A percentile compares a stretch with the other conserved stretches of the same genome.
Evolutionary conservation across 1,284 basidiomycete species (phyloP).

Genomic region (Cryptococcus amylolentus): DNA sequence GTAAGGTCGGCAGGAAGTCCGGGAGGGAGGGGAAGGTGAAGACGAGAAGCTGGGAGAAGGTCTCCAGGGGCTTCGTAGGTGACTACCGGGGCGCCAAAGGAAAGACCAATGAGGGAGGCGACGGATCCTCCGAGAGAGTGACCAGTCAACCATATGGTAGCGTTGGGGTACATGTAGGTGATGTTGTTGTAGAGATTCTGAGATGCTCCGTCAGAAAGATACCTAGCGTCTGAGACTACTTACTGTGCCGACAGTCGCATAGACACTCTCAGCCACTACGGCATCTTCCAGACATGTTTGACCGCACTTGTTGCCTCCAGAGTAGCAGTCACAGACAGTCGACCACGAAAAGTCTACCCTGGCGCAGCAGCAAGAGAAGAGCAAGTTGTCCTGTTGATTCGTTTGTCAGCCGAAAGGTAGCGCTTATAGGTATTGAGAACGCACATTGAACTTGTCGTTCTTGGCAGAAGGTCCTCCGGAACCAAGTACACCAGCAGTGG

Average conservation of each 20-base stretch:
- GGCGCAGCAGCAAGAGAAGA: slow-evolving; percentile 98
- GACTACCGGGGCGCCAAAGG: slow-evolving; percentile 88
- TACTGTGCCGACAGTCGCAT: slow-evolving; percentile 66
- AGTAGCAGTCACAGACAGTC: slow-evolving; percentile 88
- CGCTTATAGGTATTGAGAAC: slow-evolving; percentile 10
- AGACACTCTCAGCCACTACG: slow-evolving; percentile 77
- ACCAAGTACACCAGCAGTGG: slow-evolving; percentile 73
- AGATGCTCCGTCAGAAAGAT: slow-evolving; percentile 5
- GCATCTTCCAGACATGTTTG: slow-evolving; percentile 75
- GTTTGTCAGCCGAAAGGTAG: not conserved
- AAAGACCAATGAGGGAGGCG: slow-evolving; percentile 78
- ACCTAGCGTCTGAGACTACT: slow-evolving; percentile 9
- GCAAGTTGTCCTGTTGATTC: slow-evolving; percentile 67
- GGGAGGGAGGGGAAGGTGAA: slow-evolving; percentile 75
- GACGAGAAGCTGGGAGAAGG: slow-evolving; percentile 71
- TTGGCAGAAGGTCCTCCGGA: slow-evolving; percentile 78
- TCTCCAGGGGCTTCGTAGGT: slow-evolving; percentile 92
- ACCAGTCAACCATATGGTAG: slow-evolving; percentile 89
- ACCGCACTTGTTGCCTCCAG: slow-evolving; percentile 77
- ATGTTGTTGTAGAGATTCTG: slow-evolving; percentile 92
- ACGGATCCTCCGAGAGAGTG: slow-evolving; percentile 87
- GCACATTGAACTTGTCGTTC: slow-evolving; percentile 83
- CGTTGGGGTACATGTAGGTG: slow-evolving; percentile 85
- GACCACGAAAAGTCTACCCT: slow-evolving; percentile 83
- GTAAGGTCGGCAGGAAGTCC: slow-evolving; percentile 43